phyloP scores from a whole-genome alignment of 768 basidiomycete genomes.

The Hygrocybe coccinea region DNA sequence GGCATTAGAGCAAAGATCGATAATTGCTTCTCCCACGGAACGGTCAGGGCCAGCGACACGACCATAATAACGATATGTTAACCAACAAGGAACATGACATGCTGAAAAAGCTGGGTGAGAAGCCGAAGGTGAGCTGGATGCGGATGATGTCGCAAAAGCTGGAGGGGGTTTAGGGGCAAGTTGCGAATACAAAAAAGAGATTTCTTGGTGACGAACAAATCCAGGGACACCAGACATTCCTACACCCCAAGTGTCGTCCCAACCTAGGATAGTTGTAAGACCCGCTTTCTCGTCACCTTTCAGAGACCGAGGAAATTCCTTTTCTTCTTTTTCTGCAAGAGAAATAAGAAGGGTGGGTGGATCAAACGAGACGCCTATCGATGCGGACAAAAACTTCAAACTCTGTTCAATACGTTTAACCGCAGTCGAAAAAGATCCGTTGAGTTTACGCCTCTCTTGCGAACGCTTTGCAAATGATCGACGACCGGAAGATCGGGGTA shows the following conservation, averaged over 20 bases:
- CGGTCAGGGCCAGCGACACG: constrained; percentile 27
- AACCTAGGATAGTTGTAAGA: constrained; percentile 52
- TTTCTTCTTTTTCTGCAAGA: constrained; percentile 48
- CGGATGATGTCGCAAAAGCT: constrained; percentile 12
- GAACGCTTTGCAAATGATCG: constrained; percentile 14
- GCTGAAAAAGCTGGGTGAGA: constrained; percentile 18
- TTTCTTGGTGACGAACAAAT: constrained; percentile 54
- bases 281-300: constrained; percentile 56
- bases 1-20: constrained; percentile 27
- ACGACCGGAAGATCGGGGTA: constrained; percentile 35
- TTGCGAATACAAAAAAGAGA: constrained; percentile 48
- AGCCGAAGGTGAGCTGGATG: constrained; percentile 10
- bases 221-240: constrained; percentile 48
- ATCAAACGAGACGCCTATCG: constrained; percentile 43
- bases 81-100: constrained; percentile 47
- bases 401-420: constrained; percentile 40
- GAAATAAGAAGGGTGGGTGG: constrained; percentile 46
- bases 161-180: constrained; percentile 27
- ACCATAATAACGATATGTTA: constrained; percentile 50
- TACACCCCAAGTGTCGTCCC: constrained; percentile 44
- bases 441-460: constrained; percentile 10
- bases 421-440: constrained; percentile 35
- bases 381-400: constrained; percentile 46
- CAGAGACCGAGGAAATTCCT: constrained; percentile 35
- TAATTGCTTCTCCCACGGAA: constrained; percentile 42